These are phyloP conservation scores for Xylaria longipes DNA, from an alignment of 495 filamentous ascomycete genomes.

Conservation along the genomic window DNA sequence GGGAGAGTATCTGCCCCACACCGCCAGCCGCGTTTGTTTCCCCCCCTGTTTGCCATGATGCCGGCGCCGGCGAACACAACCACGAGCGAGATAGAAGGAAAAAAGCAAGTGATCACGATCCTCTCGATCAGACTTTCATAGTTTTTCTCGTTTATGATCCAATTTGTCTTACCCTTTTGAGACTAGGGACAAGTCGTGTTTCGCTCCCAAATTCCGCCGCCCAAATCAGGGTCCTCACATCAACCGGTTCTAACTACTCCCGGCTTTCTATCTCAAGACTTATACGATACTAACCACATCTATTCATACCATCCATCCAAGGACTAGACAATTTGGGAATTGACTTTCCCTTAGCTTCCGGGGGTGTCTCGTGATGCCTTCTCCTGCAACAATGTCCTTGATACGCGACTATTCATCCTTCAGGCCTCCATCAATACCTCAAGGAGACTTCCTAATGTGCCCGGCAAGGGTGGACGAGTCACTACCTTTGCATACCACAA, in stretches of 20 bases:
- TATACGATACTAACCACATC: conserved; percentile 1
- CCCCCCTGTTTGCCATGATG: conserved; percentile 13
- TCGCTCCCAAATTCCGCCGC: neutral
- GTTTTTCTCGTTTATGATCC: neutral
- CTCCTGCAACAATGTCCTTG: neutral
- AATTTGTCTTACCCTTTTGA: conserved; percentile 3
- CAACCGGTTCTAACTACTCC: neutral
- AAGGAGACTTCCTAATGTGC: conserved; percentile 2
- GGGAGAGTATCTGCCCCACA: conserved; percentile 12
- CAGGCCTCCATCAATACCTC: conserved; percentile 14
- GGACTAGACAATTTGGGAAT: conserved; percentile 19
- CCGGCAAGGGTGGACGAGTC: conserved; percentile 13
- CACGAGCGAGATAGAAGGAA: neutral
- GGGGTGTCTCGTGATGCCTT: conserved; percentile 20
- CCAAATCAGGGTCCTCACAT: conserved; percentile 7
- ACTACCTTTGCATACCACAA: conserved; percentile 14
- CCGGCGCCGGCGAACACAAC: conserved; percentile 17
- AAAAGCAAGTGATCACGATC: conserved; percentile 11
- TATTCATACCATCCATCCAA: conserved; percentile 2
- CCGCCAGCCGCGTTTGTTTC: conserved; percentile 3
- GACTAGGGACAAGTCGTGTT: conserved; percentile 14
- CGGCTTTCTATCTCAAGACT: conserved; percentile 5
- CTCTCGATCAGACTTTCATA: neutral
- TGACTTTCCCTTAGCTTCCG: conserved; percentile 4
- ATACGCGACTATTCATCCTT: conserved; percentile 18